Evolutionary conservation across 345 rosid species (phyloP).

Genomic region (Eucalyptus camaldulensis): DNA sequence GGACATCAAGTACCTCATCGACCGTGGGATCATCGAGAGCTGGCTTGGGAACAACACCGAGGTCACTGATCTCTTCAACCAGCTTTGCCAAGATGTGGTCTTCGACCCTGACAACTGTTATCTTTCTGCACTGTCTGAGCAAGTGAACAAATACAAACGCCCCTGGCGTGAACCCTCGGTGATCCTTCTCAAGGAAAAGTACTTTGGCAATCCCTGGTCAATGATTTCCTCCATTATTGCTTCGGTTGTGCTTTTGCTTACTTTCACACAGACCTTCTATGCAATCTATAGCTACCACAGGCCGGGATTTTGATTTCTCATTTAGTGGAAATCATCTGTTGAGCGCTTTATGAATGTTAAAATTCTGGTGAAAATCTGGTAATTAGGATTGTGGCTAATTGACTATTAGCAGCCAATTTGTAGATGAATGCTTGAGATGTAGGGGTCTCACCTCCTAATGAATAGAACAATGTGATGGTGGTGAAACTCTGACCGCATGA

Average conservation of each 20-base stretch:
- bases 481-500: too few relatives aligned
- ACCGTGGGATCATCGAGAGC: constrained; percentile 46
- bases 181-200: constrained; percentile 49
- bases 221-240: constrained; percentile 61
- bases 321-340: neutral
- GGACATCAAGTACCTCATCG: constrained; percentile 64
- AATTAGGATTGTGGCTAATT: too few relatives aligned
- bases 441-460: too few relatives aligned
- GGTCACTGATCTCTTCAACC: constrained; percentile 74
- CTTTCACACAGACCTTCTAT: constrained; percentile 56
- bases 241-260: constrained; percentile 46
- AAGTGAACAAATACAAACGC: too few relatives aligned
- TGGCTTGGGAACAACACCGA: constrained; percentile 79
- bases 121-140: constrained; percentile 39
- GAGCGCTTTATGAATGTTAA: too few relatives aligned
- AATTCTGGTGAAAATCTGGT: too few relatives aligned
- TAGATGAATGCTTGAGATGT: too few relatives aligned
- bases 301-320: neutral
- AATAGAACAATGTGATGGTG: too few relatives aligned
- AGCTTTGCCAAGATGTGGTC: constrained; percentile 67
- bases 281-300: constrained; percentile 50
- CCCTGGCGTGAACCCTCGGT: too few relatives aligned
- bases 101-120: constrained; percentile 47
- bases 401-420: fast-evolving
- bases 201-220: constrained; percentile 81